Evolutionary conservation across 768 basidiomycete species (phyloP).

Genomic region (Harrya chromipes): DNA sequence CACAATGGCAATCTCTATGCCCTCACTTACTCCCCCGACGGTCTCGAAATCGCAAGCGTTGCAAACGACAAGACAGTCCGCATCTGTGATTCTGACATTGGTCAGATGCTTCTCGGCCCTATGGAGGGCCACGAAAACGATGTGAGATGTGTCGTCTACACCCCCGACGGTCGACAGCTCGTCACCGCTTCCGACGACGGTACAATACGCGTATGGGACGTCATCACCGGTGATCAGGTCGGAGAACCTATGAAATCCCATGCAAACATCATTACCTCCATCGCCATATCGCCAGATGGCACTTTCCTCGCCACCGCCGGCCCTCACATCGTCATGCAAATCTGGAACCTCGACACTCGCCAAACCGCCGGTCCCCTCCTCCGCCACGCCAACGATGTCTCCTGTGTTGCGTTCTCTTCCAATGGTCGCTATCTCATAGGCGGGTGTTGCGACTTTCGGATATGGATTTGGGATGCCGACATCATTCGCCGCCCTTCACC

Average conservation of each 20-base stretch:
- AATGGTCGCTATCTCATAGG: conserved; percentile 28
- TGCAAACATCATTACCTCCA: conserved; percentile 28
- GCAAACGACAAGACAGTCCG: conserved; percentile 32
- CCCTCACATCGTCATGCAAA: conserved; percentile 26
- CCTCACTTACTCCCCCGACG: conserved; percentile 38
- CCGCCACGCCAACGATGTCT: conserved; percentile 28
- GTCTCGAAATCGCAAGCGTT: conserved; percentile 30
- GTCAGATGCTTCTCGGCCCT: conserved; percentile 31
- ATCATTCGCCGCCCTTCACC: conserved; percentile 17
- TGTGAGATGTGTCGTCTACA: conserved; percentile 31
- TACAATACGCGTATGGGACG: conserved; percentile 33
- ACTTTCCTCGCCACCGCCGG: conserved; percentile 32
- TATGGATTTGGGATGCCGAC: conserved; percentile 28
- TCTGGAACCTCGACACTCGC: conserved; percentile 29
- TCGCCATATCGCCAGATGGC: conserved; percentile 32
- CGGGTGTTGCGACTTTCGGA: conserved; percentile 28
- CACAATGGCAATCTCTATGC: conserved; percentile 32
- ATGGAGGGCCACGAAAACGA: conserved; percentile 29
- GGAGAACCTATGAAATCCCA: conserved; percentile 31
- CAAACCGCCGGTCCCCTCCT: conserved; percentile 18
- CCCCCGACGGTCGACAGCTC: conserved; percentile 26
- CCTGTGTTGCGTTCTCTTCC: conserved; percentile 32
- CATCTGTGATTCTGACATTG: conserved; percentile 34
- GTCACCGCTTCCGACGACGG: conserved; percentile 30
- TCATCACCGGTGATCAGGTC: conserved; percentile 26